Evolutionary conservation across 2,329 filamentous ascomycete genomes (phyloP), one percentile per base, ranked within the genome.

Genomic region (Arachnomyces sp.): DNA sequence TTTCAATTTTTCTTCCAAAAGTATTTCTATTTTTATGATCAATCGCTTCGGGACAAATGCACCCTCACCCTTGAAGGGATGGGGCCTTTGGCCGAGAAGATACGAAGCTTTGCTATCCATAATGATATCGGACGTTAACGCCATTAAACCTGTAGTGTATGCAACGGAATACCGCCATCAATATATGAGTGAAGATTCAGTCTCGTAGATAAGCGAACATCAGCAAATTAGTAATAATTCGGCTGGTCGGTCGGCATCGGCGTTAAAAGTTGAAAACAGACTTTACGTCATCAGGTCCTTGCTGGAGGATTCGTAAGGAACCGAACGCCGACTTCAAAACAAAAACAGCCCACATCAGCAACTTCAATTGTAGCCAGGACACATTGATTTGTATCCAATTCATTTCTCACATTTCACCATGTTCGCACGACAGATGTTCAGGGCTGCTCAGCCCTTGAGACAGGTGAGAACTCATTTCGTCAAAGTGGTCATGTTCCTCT

Each of bases 391-490:
- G 20, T 43, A 18, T 40, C 39, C 34, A 40, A 47, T 34, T 18
- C 33, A 29, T 36, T 41, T 40, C 45, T 46, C 43, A n/a, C n/a
- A 34, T 31, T 38, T 45, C 55, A 76, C 58, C 50, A 83, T 86
- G 79, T 82, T 85, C 57, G 72, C 81, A 46, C 72, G 81, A 70
- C 72, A 78, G 54, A 68, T 71, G 48, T 72, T 83, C 58, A 74
- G 80, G 58, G 74, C 72, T 52, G 73, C 74, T 39, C 77, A 79
- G 66, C 79, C 81, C 50, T 62, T 84, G 50, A 77, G 72, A 63
- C 74, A 74, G 67, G 81, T 84, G 67, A 59, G 75, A 60, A 25
- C 8, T 7, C 20, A 30, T 14, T 15, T 11, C 30, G 9, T 25
- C 42, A 28, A 14, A 28, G 36, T 33, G 28, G 28, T 11, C 17